Base-by-base conservation (phyloP, 1,284 basidiomycete species). In the Apiotrichum porosum region DNA sequence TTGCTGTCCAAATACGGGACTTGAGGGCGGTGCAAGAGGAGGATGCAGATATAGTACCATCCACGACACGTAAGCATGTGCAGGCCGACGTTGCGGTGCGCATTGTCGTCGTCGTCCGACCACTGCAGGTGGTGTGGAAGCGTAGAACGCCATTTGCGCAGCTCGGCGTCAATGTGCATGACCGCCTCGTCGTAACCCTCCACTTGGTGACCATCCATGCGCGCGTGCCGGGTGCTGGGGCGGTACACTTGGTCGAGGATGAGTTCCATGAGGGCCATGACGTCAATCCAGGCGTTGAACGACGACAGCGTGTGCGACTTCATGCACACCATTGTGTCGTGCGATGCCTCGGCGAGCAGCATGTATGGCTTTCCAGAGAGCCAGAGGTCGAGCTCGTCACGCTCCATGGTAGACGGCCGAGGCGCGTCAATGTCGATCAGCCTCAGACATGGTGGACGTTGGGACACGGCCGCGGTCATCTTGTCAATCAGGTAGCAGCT, bases 361-460 rank as follows among this genome's bases (percentile, higher is more conserved):
- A 28, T 12, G 8, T 28, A 12, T 6, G 26, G 26, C 3, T 33
- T 39, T 13, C 53, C 53, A 1, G 46, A 36, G 12, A 55, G 46
- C 53, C 53, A 55, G 8, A 55, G 44, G 44, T 55, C 53, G 9
- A 55, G 44, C 49, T 55, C 53, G 37, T 55, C 53, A 21, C 53
- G 39, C 41, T 55, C 53, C 53, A 55, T 55, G 31, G 39, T 37
- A 14, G 38, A 43, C 18, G 49, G 49, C 5, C 49, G 46, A 0
- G 46, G 43, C 2, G 43, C 44, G 36, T 55, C 53, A 37, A 55
- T 55, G 41, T 55, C 53, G 12, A 41, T 37, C 1, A 47, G 39
- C 10, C 49, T 49, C 1, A 55, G 46, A 4, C 26, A 23, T 9
- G 41, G 42, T 12, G 53, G 49, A 1, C 46, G 46, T 34, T 55